These are phyloP conservation scores for Rubroshorea leprosula DNA, from an alignment of 345 rosid species.

Conservation along the genomic window DNA sequence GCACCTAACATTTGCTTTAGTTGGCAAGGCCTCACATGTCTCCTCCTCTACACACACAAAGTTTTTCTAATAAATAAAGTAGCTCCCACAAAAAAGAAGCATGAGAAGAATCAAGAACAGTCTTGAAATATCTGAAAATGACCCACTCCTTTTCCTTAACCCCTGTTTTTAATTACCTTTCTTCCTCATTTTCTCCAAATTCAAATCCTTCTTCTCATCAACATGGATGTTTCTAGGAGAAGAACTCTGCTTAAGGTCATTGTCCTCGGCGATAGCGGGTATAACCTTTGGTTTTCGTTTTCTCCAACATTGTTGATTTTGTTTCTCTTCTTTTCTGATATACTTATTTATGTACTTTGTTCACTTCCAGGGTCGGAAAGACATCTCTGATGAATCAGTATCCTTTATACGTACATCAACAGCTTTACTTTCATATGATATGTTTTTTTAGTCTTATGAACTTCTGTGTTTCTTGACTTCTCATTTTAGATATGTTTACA, in stretches of 20 bases:
- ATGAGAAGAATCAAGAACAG: too few species aligned
- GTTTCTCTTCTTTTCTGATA: neutral
- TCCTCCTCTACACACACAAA: too few species aligned
- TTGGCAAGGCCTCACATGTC: too few species aligned
- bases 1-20: too few species aligned
- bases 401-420: conserved; percentile 27
- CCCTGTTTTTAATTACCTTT: too few species aligned
- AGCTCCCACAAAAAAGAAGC: too few species aligned
- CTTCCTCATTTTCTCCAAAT: too few species aligned
- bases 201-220: neutral
- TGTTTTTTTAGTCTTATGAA: neutral
- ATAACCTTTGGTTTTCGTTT: neutral
- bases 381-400: conserved; percentile 91
- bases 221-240: conserved; percentile 48
- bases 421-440: neutral
- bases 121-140: too few species aligned
- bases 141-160: too few species aligned
- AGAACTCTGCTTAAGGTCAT: conserved; percentile 81
- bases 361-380: conserved; percentile 82
- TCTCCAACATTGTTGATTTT: neutral
- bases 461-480: neutral
- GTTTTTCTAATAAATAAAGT: too few species aligned
- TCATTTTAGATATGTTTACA: conserved; percentile 68
- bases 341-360: neutral
- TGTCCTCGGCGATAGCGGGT: conserved; percentile 90